Base-by-base conservation (phyloP, 2,329 filamentous ascomycete genomes). In the Passalora sequoiae region DNA sequence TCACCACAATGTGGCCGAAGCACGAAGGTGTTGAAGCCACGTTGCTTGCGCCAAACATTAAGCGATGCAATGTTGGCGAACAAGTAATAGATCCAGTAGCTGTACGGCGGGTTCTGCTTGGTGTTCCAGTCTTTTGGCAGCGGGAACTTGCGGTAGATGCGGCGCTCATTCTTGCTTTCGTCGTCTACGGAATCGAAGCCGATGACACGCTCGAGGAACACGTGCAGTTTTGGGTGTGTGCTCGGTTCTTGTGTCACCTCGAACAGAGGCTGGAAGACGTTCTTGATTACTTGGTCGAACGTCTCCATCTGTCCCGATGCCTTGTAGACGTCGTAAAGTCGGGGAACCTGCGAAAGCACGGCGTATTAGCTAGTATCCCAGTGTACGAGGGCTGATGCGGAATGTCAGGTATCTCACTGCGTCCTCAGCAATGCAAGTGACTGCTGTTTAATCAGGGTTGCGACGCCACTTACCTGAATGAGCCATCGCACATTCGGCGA, bases 111-210 rank as follows among this genome's bases (percentile, higher is more conserved):
- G 61, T 98, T 98, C 66, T 97, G 89, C 58, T 86, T 89, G 1
- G 88, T 89, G 52, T 82, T 78, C 92, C 92, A 98, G 41, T 81
- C 81, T 49, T 81, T 85, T 4, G 92, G 91, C 16, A 92, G 82
- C 0, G 92, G 92, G 55, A 94, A 98, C 64, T 98, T 98, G 60
- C 84, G 85, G 70, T 89, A 95, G n/a, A 97, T 76, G 15, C 92
- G 83, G 20, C 91, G 82, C 67, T 98, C 92, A 2, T 89, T 77
- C 69, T 98, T 98, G 73, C 89, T 96, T 70, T 98, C 92, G 57
- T 98, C 92, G 60, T 98, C 92, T 35, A 98, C 92, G 59, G 88
- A 94, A 66, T 98, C 92, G 59, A 98, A 94, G 1, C 92, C 92
- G 60, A 98, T 88, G 21, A 98, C 92, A 47, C 92, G 77, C 64